Conservation (phyloP, 2,329 filamentous ascomycete genomes). For the Onygena corvina region DNA sequence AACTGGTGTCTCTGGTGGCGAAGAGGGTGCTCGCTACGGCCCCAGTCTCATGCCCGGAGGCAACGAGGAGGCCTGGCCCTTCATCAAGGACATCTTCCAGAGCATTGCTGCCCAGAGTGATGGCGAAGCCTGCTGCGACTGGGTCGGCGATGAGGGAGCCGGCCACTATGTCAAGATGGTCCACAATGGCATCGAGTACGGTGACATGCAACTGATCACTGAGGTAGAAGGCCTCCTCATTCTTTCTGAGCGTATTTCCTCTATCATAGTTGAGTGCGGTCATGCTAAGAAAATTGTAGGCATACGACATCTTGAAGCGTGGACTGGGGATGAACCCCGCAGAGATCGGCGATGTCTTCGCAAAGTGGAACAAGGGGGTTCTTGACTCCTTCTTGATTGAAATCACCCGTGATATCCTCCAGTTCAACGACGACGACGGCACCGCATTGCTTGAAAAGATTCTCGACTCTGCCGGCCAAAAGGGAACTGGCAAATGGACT, state of each 20-base stretch:
- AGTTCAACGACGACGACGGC: conserved; percentile 93
- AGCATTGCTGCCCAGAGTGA: conserved; percentile 95
- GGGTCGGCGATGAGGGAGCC: conserved; percentile 98
- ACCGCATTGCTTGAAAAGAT: conserved; percentile 95
- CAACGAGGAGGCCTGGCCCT: conserved; percentile 93
- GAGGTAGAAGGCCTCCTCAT: conserved; percentile 59
- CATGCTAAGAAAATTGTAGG: conserved; percentile 42
- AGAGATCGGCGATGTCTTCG: conserved; percentile 90
- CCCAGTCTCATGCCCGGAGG: conserved; percentile 98
- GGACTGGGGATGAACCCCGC: conserved; percentile 78
- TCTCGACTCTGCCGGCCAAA: conserved; percentile 94
- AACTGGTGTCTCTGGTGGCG: conserved; percentile 94
- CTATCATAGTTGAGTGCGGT: neutral
- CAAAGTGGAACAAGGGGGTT: conserved; percentile 97
- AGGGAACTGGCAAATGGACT: conserved; percentile 99
- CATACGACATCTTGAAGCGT: conserved; percentile 99
- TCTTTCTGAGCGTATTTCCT: neutral
- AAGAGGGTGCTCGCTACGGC: conserved; percentile 96
- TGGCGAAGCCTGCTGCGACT: conserved; percentile 95
- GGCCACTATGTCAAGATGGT: conserved; percentile 99
- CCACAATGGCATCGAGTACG: conserved; percentile 99
- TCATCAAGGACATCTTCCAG: conserved; percentile 99
- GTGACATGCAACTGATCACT: conserved; percentile 99
- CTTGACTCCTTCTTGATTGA: conserved; percentile 98
- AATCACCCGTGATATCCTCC: conserved; percentile 97